Evolutionary conservation across 1,284 basidiomycete genomes (phyloP).

Genomic region (Mycena sp.): DNA sequence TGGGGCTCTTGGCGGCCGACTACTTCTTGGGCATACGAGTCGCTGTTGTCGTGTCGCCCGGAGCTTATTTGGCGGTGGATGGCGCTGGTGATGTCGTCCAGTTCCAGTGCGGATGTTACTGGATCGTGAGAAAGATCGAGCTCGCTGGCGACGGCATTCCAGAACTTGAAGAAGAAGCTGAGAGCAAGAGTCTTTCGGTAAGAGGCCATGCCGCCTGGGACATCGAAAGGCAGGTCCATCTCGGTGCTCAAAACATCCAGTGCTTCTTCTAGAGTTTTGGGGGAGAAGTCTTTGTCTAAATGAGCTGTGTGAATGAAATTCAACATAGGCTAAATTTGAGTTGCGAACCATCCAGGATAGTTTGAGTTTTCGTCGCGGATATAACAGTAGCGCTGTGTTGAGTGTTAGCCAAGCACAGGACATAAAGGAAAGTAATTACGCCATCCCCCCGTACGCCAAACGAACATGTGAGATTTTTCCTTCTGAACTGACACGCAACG

Average conservation of each 20-base stretch:
- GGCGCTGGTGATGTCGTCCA: conserved; percentile 21
- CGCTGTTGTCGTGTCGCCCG: conserved; percentile 28
- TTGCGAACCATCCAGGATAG: conserved; percentile 15
- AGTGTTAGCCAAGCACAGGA: not conserved
- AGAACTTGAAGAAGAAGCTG: conserved; percentile 35
- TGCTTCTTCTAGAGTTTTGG: conserved; percentile 26
- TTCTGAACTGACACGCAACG: conserved; percentile 21
- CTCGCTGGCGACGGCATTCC: conserved; percentile 25
- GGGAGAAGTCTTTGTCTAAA: conserved; percentile 26
- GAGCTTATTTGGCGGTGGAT: conserved; percentile 28
- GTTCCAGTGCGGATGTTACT: conserved; percentile 8
- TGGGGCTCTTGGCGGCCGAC: conserved; percentile 30
- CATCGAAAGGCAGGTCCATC: conserved; percentile 30
- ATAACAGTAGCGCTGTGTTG: conserved; percentile 21
- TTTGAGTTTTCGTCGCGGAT: conserved; percentile 24
- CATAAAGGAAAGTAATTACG: conserved; percentile 2
- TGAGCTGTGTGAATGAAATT: not conserved
- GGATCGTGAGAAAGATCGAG: conserved; percentile 19
- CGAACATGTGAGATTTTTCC: conserved; percentile 27
- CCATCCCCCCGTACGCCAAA: conserved; percentile 31
- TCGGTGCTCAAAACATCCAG: conserved; percentile 26
- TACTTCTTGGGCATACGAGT: conserved; percentile 31
- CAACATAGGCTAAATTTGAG: not conserved
- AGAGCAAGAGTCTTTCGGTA: conserved; percentile 32
- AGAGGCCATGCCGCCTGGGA: conserved; percentile 31